Conservation (phyloP, 1,284 basidiomycete species). For the Ceratobasidium sp. region DNA sequence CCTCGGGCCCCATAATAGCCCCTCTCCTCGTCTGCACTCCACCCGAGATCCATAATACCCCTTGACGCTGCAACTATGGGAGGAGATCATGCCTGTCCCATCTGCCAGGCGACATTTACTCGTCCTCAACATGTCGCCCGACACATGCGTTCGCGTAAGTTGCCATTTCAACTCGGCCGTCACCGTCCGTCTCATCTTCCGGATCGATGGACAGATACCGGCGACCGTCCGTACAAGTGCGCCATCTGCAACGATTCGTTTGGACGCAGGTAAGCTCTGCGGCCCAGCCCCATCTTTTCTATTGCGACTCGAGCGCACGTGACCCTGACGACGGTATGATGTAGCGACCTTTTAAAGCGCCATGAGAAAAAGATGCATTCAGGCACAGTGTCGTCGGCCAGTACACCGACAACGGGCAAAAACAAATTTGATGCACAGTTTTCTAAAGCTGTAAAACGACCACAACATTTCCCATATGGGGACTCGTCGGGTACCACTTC, state of each 20-base stretch:
- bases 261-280: constrained; percentile 70
- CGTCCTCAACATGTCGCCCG: constrained; percentile 88
- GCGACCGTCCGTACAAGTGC: constrained; percentile 80
- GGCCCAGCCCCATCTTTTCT: constrained; percentile 4
- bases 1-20: constrained; percentile 22
- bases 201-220: constrained; percentile 33
- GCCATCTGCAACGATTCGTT: constrained; percentile 88
- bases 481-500: constrained; percentile 7
- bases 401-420: neutral
- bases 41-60: constrained; percentile 22
- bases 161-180: neutral
- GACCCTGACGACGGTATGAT: constrained; percentile 1
- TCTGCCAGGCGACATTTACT: constrained; percentile 87
- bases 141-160: constrained; percentile 87
- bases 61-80: constrained; percentile 55
- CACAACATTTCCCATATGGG: constrained; percentile 9
- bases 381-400: neutral
- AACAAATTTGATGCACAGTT: constrained; percentile 12
- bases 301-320: constrained; percentile 14
- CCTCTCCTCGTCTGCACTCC: constrained; percentile 13
- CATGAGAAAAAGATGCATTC: constrained; percentile 35
- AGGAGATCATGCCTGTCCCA: constrained; percentile 76
- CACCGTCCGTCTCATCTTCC: neutral
- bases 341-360: constrained; percentile 21
- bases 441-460: constrained; percentile 8